These are phyloP conservation scores for Metarhizium anisopliae DNA, from an alignment of 2,329 filamentous ascomycete species.

Conservation along the genomic window DNA sequence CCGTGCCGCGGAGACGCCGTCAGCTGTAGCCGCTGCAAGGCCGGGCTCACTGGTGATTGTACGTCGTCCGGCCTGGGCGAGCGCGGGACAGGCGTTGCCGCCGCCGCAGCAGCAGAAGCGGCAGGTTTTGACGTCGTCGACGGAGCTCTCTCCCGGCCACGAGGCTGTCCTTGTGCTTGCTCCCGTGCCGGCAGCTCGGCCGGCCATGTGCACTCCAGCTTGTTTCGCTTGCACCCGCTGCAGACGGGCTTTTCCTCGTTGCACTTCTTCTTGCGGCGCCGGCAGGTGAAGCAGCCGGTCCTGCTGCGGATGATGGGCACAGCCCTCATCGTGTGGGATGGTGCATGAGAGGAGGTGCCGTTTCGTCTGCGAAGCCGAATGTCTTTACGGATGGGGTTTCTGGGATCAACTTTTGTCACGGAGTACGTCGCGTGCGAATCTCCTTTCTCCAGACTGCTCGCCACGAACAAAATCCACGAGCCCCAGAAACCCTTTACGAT, in stretches of 20 bases:
- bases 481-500: no score
- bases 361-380: no score
- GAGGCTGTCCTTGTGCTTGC: background rate
- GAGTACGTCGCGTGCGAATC: no score
- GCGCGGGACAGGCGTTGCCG: background rate
- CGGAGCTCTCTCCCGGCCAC: background rate
- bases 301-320: slow-evolving; percentile 27
- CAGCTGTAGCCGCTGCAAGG: background rate
- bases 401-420: no score
- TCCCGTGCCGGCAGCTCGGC: slow-evolving; percentile 8
- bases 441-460: no score
- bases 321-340: slow-evolving; percentile 14
- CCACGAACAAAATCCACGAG: no score
- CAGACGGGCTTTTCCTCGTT: slow-evolving; percentile 44
- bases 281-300: slow-evolving; percentile 39
- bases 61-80: background rate
- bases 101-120: background rate
- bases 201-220: slow-evolving; percentile 44
- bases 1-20: background rate
- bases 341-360: background rate
- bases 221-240: slow-evolving; percentile 43
- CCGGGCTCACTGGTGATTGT: background rate
- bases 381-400: no score
- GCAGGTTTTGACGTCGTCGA: background rate
- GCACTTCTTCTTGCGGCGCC: slow-evolving; percentile 45